phyloP scores from a whole-genome alignment of 495 filamentous ascomycete genomes.

The Saxophila tyrrhenica region DNA sequence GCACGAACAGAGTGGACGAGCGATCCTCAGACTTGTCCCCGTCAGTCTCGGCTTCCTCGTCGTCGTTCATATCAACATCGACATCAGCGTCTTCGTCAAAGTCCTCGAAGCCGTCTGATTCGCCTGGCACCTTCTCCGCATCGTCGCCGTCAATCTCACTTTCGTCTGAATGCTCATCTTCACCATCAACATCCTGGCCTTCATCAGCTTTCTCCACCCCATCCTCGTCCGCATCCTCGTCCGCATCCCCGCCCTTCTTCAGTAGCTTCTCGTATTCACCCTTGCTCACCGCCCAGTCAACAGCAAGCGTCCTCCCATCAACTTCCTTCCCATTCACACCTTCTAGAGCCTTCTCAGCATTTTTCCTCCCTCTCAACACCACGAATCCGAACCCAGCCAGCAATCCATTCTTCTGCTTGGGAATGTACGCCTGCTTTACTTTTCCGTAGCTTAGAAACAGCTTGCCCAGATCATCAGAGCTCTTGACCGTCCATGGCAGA shows the following conservation, averaged over 20 bases:
- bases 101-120: slow-evolving; percentile 30
- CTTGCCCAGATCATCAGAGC: slow-evolving; percentile 59
- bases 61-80: slow-evolving; percentile 28
- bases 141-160: slow-evolving; percentile 31
- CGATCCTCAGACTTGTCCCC: slow-evolving; percentile 36
- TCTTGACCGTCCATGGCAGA: slow-evolving; percentile 90
- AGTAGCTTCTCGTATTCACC: slow-evolving; percentile 62
- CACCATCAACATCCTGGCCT: slow-evolving; percentile 22
- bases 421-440: slow-evolving; percentile 69
- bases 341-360: slow-evolving; percentile 80
- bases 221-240: slow-evolving; percentile 36
- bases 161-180: slow-evolving; percentile 15
- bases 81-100: slow-evolving; percentile 30
- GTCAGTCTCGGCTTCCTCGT: slow-evolving; percentile 25
- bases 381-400: slow-evolving; percentile 84
- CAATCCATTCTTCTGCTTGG: slow-evolving; percentile 59
- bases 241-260: slow-evolving; percentile 27
- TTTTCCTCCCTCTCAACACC: slow-evolving; percentile 72
- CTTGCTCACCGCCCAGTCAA: slow-evolving; percentile 96
- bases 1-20: slow-evolving; percentile 73
- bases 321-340: slow-evolving; percentile 80
- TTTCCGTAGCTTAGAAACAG: slow-evolving; percentile 84
- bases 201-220: slow-evolving; percentile 26
- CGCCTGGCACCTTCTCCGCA: slow-evolving; percentile 29
- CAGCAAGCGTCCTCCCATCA: slow-evolving; percentile 75